A percentile compares a stretch with the other conserved stretches of the same genome.
Evolutionary conservation across 371 early-diverging fungal species (phyloP).

Genomic region (Catenaria anguillulae): DNA sequence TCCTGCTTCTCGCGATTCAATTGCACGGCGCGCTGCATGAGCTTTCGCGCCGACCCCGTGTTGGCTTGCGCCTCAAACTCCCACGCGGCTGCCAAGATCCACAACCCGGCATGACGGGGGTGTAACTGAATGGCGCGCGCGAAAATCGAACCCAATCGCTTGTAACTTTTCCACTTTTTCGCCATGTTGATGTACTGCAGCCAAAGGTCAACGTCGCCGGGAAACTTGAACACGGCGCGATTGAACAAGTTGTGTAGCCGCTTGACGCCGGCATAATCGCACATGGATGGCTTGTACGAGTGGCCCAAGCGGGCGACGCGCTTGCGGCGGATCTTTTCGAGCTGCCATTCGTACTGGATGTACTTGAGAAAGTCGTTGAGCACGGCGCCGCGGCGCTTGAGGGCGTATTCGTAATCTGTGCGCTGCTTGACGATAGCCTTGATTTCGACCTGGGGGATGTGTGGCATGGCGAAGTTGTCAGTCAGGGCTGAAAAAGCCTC

Average conservation of each 20-base stretch:
- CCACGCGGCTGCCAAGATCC: constrained; percentile 81
- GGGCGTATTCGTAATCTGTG: constrained; percentile 69
- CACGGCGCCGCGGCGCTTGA: constrained; percentile 56
- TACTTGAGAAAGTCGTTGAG: constrained; percentile 71
- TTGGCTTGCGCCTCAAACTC: constrained; percentile 73
- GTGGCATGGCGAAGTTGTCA: not conserved
- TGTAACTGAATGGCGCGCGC: constrained; percentile 72
- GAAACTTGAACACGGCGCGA: constrained; percentile 61
- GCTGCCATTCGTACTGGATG: constrained; percentile 84
- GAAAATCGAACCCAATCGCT: constrained; percentile 54
- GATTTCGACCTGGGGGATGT: constrained; percentile 46
- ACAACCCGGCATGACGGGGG: constrained; percentile 60
- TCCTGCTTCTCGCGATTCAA: constrained; percentile 49
- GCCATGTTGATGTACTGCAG: constrained; percentile 76
- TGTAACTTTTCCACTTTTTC: constrained; percentile 34
- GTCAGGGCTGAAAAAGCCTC: too few species aligned
- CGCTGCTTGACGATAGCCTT: constrained; percentile 75
- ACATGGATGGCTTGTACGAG: constrained; percentile 17
- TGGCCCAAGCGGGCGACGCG: constrained; percentile 46
- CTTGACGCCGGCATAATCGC: constrained; percentile 45
- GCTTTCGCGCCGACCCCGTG: constrained; percentile 58
- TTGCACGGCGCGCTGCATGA: constrained; percentile 77
- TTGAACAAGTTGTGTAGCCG: constrained; percentile 64
- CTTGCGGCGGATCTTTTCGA: constrained; percentile 67
- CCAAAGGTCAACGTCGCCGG: constrained; percentile 73